Evolutionary conservation across 179 eudicot species (phyloP), one percentile per base, ranked within the genome.

Genomic region (Beta lomatogona): DNA sequence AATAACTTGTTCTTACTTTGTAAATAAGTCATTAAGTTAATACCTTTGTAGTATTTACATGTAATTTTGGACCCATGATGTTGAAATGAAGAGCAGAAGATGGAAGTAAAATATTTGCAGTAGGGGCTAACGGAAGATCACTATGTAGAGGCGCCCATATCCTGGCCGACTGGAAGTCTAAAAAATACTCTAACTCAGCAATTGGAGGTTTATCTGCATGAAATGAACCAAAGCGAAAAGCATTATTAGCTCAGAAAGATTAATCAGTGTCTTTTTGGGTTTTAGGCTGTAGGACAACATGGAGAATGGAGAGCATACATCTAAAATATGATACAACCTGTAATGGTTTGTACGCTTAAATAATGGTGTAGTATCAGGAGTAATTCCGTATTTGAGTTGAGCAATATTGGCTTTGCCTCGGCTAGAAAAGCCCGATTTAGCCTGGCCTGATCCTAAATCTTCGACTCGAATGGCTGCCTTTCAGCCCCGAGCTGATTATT

Each of bases 21-120:
- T 22, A 52, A 31, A 22, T 14, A 28, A 18, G 10, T 6, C 2
- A 12, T 22, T 41, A 48, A 68, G 65, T 45, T n/a, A 3, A 67
- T 88, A 94, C 98, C 97, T 91, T 94, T 28, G 93, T 46, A n/a
- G 93, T 89, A 85, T 92, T 94, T 0, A 94, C 93, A 81, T 88
- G 89, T 13, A 93, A 79, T 83, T 91, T 94, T 1, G 98, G 98
- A 58, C 96, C 92, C 83, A 94, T 86, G 19, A 91, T 72, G 64
- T 90, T 91, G 83, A 94, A 92, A 25, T 87, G 88, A 44, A 94
- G 90, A 41, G 91, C 65, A 76, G 96, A 91, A 12, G 88, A 73
- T 44, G 68, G 82, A 58, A 79, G 58, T 46, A 91, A 79, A 81
- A 76, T 88, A 9, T 86, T 89, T 63, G 86, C 84, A 0, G 86